These are phyloP conservation scores for Sugiyamaella chiloensis DNA, from an alignment of 805 yeast genomes.

Conservation along the genomic window DNA sequence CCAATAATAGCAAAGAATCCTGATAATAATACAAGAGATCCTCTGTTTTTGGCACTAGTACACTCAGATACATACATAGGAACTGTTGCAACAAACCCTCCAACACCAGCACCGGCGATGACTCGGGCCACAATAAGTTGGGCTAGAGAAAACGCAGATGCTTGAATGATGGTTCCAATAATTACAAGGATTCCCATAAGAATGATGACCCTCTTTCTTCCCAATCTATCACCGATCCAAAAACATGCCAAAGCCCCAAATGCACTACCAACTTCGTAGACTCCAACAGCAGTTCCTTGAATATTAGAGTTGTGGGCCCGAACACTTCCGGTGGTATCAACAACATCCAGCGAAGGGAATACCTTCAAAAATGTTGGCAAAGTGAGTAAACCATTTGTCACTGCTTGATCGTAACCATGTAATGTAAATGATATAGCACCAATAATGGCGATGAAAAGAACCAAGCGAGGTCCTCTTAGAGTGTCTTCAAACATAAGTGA, in stretches of 20 bases:
- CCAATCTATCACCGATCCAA: slow-evolving; percentile 52
- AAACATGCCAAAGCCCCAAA: slow-evolving; percentile 60
- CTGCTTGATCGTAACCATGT: slow-evolving; percentile 20
- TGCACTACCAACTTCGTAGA: slow-evolving; percentile 68
- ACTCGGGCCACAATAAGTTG: slow-evolving; percentile 68
- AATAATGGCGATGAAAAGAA: slow-evolving; percentile 9
- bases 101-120: slow-evolving; percentile 34
- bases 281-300: slow-evolving; percentile 34
- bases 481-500: slow-evolving; percentile 1
- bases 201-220: slow-evolving; percentile 59
- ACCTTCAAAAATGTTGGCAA: slow-evolving; percentile 11
- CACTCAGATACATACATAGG: slow-evolving; percentile 77
- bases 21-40: slow-evolving; percentile 64
- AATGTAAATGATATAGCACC: slow-evolving; percentile 12
- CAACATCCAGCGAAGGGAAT: slow-evolving; percentile 17
- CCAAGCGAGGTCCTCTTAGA: slow-evolving; percentile 3
- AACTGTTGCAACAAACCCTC: slow-evolving; percentile 40
- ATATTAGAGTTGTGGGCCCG: slow-evolving; percentile 24
- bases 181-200: slow-evolving; percentile 53
- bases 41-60: slow-evolving; percentile 57
- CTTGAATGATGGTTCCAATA: slow-evolving; percentile 18
- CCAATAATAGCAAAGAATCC: slow-evolving; percentile 66
- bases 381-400: slow-evolving; percentile 18
- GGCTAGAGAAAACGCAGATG: slow-evolving; percentile 45
- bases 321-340: slow-evolving; percentile 13